Evolutionary conservation across 1,284 basidiomycete genomes (phyloP), one percentile per base, ranked within the genome.

Genomic region (Papiliotrema terrestris): DNA sequence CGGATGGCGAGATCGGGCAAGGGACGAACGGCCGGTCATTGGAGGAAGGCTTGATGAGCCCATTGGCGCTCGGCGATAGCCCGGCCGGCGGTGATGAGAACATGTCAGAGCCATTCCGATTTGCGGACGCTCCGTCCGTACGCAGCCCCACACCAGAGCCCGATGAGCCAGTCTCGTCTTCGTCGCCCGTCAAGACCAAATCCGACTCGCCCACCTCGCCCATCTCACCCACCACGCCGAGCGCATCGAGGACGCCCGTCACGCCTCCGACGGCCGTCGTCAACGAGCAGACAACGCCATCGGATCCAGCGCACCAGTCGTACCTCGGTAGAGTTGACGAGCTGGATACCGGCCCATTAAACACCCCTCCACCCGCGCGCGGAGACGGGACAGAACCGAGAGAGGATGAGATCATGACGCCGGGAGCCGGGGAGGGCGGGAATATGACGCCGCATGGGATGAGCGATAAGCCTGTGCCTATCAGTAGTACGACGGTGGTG

Each of bases 241-340:
- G 42, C 20, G 51, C 45, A 6, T 3, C 32, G 37, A 36, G 38
- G 45, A 45, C 38, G 20, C 46, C 17, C 8, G 52, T 20, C 38
- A 3, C 32, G 36, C 35, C 52, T 45, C 22, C 42, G 38, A 20
- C 37, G 32, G 9, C 22, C 29, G 32, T 20, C 37, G 8, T 50
- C 54, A 32, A 11, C 29, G 29, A 32, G 29, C 29, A 32, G 29
- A 32, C 29, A 11, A 32, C 29, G 29, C 9, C 13, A 29, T 22
- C 51, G 19, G 62, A 69, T 48, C 69, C 71, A 0, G 67, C 58
- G n/a, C 60, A 69, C 57, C 68, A 73, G 49, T 66, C 73, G 8
- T 77, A 73, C 56, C 60, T 75, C 1, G 76, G 76, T 20, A 57
- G 70, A 55, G 77, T 78, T 17, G 77, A 78, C 58, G 77, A 78